phyloP scores from a whole-genome alignment of 257 asterid species.

The Ilex asprella region DNA sequence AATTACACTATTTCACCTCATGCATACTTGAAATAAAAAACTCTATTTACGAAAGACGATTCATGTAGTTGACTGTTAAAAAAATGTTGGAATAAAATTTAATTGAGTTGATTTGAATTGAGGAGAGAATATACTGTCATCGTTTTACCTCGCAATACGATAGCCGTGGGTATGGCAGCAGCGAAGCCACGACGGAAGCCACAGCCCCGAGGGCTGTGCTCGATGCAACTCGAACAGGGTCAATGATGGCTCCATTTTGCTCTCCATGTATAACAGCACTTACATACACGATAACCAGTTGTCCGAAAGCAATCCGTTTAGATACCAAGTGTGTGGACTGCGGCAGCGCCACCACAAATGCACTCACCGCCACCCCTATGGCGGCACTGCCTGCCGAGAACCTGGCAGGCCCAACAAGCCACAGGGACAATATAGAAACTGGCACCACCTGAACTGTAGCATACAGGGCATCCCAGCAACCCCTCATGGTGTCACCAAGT shows the following conservation, averaged over 20 bases:
- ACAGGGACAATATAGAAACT: constrained; percentile 27
- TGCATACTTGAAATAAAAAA: no score
- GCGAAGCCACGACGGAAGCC: constrained; percentile 44
- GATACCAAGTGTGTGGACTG: constrained; percentile 33
- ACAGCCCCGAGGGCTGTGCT: constrained; percentile 45
- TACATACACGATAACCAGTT: constrained; percentile 46
- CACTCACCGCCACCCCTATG: constrained; percentile 21
- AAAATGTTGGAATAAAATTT: no score
- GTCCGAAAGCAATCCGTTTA: constrained; percentile 61
- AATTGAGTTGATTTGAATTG: no score
- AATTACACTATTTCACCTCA: no score
- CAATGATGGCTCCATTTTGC: constrained; percentile 15
- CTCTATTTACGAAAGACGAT: no score
- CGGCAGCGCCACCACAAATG: constrained; percentile 53
- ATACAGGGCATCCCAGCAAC: constrained; percentile 49
- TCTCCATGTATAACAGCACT: constrained; percentile 24
- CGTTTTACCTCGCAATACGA: constrained; percentile 36
- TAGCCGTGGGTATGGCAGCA: constrained; percentile 45
- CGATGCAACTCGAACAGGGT: constrained; percentile 45
- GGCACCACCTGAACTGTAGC: constrained; percentile 57
- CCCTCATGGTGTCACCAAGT: constrained; percentile 44
- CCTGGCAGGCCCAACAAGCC: constrained; percentile 15
- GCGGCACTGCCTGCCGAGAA: constrained; percentile 29
- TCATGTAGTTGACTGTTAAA: no score
- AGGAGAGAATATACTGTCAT: no score